Base-by-base conservation (phyloP, 495 filamentous ascomycete genomes). In the Hypoxylon trugodes region DNA sequence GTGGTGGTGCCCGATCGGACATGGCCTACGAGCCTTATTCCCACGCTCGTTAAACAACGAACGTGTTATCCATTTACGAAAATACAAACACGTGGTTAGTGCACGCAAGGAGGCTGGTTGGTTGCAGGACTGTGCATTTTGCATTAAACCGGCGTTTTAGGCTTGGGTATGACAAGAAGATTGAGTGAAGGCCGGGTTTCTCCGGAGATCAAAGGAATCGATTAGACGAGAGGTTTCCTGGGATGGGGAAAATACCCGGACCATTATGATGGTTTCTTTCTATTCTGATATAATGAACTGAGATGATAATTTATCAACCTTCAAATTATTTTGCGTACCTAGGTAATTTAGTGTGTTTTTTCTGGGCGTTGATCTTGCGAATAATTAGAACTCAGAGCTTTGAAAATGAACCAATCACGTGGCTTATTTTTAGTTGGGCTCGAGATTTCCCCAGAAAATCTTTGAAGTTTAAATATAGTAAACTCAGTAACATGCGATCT, bases 1-100 rank as follows among this genome's bases (percentile, higher is more conserved):
- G 69, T 30, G 65, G 69, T 37, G 65, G 66, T 28, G 70, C 69
- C 22, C 72, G 70, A 42, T 76, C 75, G 2, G 75, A 77, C 28
- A 48, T 74, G 21, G 81, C 81, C 3, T 85, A 85, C 64, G 82
- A 85, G 77, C 82, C 82, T 22, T 85, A 85, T 62, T 73, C 76
- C 53, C 82, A 85, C 52, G 54, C 72, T 41, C 66, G 69, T 15
- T 83, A 78, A 77, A 49, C n/a, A n/a, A n/a, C n/a, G n/a, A n/a
- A n/a, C 25, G 42, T 21, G 41, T 15, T 35, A 26, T n/a, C 52
- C 18, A 13, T 28, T 8, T 4, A 6, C 9, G 45, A 48, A 32
- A 33, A n/a, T 15, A 18, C 33, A 42, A 45, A 30, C 46, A 40
- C 33, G 19, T 45, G 33, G 26, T 36, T 19, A 30, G 37, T 47